Evolutionary conservation across 495 filamentous ascomycete species (phyloP).

Genomic region (Platismatia glauca): DNA sequence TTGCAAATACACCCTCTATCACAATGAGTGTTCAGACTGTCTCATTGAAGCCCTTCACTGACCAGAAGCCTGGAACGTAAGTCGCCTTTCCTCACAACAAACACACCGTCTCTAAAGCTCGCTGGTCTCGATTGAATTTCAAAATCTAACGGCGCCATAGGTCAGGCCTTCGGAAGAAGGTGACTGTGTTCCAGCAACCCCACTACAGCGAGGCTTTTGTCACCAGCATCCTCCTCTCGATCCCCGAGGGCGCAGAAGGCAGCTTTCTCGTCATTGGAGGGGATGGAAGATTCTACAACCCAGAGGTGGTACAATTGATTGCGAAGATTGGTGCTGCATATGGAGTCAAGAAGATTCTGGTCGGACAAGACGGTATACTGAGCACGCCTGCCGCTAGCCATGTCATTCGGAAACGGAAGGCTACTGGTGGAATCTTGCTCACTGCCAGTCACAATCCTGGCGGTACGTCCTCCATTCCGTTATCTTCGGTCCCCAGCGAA

Average conservation of each 20-base stretch:
- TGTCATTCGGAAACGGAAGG: conserved; percentile 83
- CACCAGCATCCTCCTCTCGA: conserved; percentile 85
- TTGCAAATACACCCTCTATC: conserved; percentile 9
- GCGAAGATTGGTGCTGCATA: conserved; percentile 96
- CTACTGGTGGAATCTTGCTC: conserved; percentile 91
- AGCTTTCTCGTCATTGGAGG: conserved; percentile 93
- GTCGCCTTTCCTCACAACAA: conserved; percentile 32
- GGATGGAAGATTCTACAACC: conserved; percentile 95
- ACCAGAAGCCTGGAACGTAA: conserved; percentile 99
- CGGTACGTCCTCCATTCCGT: conserved; percentile 49
- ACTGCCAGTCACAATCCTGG: conserved; percentile 98
- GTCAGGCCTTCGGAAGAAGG: conserved; percentile 97
- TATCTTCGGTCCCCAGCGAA: not conserved
- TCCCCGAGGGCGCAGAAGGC: conserved; percentile 83
- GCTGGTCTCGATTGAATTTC: conserved; percentile 6
- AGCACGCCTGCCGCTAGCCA: conserved; percentile 94
- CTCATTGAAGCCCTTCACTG: conserved; percentile 68
- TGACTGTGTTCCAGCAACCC: conserved; percentile 89
- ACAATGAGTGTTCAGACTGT: conserved; percentile 68
- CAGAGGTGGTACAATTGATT: conserved; percentile 90
- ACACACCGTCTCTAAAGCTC: conserved; percentile 26
- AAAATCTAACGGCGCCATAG: conserved; percentile 37
- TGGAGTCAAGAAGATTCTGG: conserved; percentile 95
- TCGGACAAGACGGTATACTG: conserved; percentile 92
- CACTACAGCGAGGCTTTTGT: conserved; percentile 96